Percentiles rank a stretch among this genome's conserved stretches.
phyloP scores from a whole-genome alignment of 176 grass and related monocot species.

The Phoenix dactylifera region DNA sequence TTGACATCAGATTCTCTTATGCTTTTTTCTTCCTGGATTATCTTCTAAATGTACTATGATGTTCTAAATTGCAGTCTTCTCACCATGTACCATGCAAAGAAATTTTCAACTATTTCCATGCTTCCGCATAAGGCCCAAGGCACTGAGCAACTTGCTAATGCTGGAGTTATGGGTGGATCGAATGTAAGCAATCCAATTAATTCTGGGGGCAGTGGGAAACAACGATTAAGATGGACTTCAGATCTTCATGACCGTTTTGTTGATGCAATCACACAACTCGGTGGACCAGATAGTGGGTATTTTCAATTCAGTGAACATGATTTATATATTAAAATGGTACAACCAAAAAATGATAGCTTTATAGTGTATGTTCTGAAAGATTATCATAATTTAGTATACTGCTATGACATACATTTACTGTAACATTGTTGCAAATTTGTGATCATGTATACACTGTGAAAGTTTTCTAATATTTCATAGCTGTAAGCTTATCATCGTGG shows the following conservation, averaged over 20 bases:
- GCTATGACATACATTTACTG: too few relatives aligned
- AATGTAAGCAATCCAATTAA: slow-evolving; percentile 45
- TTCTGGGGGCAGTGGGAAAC: slow-evolving; percentile 60
- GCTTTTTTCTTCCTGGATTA: slow-evolving; percentile 16
- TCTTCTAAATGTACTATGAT: too few relatives aligned
- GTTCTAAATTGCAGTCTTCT: slow-evolving; percentile 35
- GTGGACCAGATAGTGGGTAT: slow-evolving; percentile 98
- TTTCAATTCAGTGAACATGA: slow-evolving; percentile 30
- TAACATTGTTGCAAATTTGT: too few relatives aligned
- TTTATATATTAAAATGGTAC: slow-evolving; percentile 6
- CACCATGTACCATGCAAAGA: slow-evolving; percentile 74
- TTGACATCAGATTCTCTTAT: neutral
- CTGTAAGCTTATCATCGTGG: too few relatives aligned
- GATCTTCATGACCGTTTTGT: slow-evolving; percentile 98
- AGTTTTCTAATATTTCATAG: too few relatives aligned
- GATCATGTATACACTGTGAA: too few relatives aligned
- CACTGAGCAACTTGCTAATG: slow-evolving; percentile 42
- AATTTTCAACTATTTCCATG: slow-evolving; percentile 56
- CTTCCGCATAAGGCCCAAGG: slow-evolving; percentile 58
- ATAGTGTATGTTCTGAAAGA: too few relatives aligned
- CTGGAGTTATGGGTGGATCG: slow-evolving; percentile 50
- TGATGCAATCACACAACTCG: slow-evolving; percentile 88
- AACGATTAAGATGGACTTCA: slow-evolving; percentile 81
- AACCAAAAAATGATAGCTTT: too few relatives aligned
- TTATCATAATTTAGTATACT: too few relatives aligned